Percentiles rank a stretch among this genome's conserved stretches.
Evolutionary conservation across 1,284 basidiomycete genomes (phyloP).

Genomic region (Abortiporus biennis): DNA sequence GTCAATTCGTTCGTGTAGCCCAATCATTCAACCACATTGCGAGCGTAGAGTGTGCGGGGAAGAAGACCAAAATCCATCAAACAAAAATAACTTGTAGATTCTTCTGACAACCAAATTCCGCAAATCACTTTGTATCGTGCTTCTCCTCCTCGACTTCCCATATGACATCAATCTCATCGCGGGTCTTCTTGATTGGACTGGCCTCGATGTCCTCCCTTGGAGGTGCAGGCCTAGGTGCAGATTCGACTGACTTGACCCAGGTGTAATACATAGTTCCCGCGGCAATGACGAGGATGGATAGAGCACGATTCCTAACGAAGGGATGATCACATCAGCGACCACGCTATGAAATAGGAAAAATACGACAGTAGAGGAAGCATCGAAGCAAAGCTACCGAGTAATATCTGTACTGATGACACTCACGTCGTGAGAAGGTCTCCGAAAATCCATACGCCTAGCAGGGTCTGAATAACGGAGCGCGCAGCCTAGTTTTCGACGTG

Average conservation of each 20-base stretch:
- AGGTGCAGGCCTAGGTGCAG: constrained; percentile 21
- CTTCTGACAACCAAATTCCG: too few relatives aligned
- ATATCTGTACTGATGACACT: constrained; percentile 17
- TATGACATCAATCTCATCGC: constrained; percentile 17
- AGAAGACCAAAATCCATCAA: too few relatives aligned
- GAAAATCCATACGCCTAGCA: constrained; percentile 65
- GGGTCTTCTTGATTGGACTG: constrained; percentile 17
- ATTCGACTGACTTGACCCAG: constrained; percentile 55
- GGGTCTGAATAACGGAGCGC: constrained; percentile 67
- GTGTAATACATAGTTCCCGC: constrained; percentile 66
- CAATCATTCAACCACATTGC: too few relatives aligned
- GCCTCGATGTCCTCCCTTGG: constrained; percentile 37
- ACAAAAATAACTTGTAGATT: too few relatives aligned
- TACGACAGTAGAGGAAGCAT: constrained; percentile 4
- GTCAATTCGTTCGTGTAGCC: too few relatives aligned
- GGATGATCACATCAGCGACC: background rate
- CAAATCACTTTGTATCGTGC: too few relatives aligned
- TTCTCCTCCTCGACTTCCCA: constrained; percentile 18
- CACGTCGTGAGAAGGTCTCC: constrained; percentile 60
- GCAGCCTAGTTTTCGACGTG: constrained; percentile 41
- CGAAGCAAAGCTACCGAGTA: background rate
- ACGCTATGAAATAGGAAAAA: constrained; percentile 12
- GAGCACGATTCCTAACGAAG: constrained; percentile 41
- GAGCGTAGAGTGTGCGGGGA: too few relatives aligned
- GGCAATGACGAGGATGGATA: constrained; percentile 57